Evolutionary conservation across 192 early-diverging fungal species (phyloP), one percentile per base, ranked within the genome.

Genomic region (Coemansia sp.): DNA sequence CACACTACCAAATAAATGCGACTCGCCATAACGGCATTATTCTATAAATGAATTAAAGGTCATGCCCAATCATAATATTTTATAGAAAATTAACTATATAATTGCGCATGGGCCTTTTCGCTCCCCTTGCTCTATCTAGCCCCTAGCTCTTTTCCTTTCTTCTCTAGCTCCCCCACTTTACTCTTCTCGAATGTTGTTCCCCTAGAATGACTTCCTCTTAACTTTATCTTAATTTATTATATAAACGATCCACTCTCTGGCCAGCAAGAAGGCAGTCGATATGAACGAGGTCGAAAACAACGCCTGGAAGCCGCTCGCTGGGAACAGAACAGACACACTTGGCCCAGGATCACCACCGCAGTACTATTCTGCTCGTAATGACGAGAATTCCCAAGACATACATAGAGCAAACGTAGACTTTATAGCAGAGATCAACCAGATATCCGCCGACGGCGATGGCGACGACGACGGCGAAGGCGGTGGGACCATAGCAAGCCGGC

Each of bases 351-450:
- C 57, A 16, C 57, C 57, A 7, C 57, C 57, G 5, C 57, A 59
- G 57, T 59, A 59, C 57, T 41, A 59, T 11, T 32, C 57, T 11
- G 57, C 18, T 10, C 57, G 39, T 16, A 37, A 37, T 9, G 57
- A 59, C n/a, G 57, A 59, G 39, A 32, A 41, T 37, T 37, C 7
- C 39, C 57, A 59, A 37, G 32, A 16, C 39, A 16, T 59, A 22
- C 57, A 59, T 19, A 59, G 57, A 59, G 57, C 57, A 59, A 41
- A 59, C n/a, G 39, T 32, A 12, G 39, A 37, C 57, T 59, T 59
- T 59, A 59, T 59, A 59, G 57, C 57, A 37, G 57, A 59, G 37
- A 59, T 59, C 11, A 59, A 59, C 39, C 57, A 59, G 39, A 59
- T 59, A 41, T 15, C 57, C 15, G 39, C 26, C 11, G 16, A 59